phyloP scores from a whole-genome alignment of 2,329 filamentous ascomycete genomes.

The Trichoderma sp. region DNA sequence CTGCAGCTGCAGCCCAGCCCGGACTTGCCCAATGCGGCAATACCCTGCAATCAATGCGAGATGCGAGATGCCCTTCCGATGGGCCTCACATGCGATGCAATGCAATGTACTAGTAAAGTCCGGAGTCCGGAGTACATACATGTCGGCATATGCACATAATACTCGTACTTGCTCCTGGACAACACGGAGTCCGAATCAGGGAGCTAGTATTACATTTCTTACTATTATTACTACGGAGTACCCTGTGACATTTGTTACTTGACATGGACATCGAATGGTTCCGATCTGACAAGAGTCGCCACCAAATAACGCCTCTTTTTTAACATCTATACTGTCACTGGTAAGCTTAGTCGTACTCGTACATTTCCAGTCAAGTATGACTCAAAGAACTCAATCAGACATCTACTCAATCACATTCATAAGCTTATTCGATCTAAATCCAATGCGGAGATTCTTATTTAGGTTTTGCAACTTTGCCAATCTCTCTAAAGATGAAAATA shows the following conservation, averaged over 20 bases:
- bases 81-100: background rate
- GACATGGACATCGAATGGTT: background rate
- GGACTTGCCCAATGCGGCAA: slow-evolving; percentile 26
- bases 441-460: background rate
- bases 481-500: background rate
- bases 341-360: background rate
- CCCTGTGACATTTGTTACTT: background rate
- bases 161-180: no score
- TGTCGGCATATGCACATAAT: background rate
- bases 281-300: background rate
- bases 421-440: background rate
- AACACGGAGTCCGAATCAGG: background rate
- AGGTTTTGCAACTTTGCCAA: background rate
- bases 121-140: background rate
- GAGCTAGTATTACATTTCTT: background rate
- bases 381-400: background rate
- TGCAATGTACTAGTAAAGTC: background rate
- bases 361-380: background rate
- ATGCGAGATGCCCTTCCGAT: background rate
- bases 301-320: background rate
- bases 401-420: background rate
- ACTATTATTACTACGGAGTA: background rate
- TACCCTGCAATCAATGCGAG: background rate
- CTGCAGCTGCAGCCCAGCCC: slow-evolving; percentile 19
- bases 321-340: background rate